Evolutionary conservation across 75 land plant genomes (phyloP).

Genomic region (Azolla pinnata): DNA sequence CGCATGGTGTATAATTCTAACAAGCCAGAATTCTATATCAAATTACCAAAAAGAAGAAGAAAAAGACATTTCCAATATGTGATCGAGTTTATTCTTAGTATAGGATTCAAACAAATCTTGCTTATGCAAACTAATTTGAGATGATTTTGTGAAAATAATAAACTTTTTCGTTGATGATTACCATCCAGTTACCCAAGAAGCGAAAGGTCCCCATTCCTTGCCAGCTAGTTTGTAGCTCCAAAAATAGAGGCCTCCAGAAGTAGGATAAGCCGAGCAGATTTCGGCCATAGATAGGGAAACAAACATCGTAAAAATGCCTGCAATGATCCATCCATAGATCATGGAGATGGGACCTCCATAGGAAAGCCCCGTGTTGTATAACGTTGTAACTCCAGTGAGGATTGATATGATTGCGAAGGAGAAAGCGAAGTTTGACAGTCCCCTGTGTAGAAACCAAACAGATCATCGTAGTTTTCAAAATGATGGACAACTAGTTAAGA

Average conservation of each 20-base stretch:
- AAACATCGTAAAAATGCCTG: constrained; percentile 60
- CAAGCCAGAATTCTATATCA: too few relatives aligned
- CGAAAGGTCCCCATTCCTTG: constrained; percentile 74
- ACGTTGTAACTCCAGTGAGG: constrained; percentile 73
- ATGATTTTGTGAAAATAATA: too few relatives aligned
- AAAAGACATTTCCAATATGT: too few relatives aligned
- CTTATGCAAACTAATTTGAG: too few relatives aligned
- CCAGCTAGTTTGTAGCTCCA: constrained; percentile 89
- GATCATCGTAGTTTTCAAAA: too few relatives aligned
- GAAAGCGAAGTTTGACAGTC: constrained; percentile 74
- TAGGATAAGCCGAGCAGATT: constrained; percentile 88
- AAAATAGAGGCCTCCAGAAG: constrained; percentile 87
- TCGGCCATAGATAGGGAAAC: constrained; percentile 87
- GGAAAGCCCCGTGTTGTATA: constrained; percentile 70
- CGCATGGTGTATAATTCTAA: too few relatives aligned
- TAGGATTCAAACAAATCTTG: too few relatives aligned
- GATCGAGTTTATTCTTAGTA: too few relatives aligned
- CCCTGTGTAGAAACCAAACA: too few relatives aligned
- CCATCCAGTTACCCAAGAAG: constrained; percentile 95
- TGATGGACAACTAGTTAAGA: too few relatives aligned
- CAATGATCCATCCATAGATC: constrained; percentile 78
- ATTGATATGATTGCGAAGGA: constrained; percentile 86
- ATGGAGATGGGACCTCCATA: constrained; percentile 70
- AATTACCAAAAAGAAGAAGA: too few relatives aligned
- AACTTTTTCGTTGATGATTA: too few relatives aligned